phyloP scores from a whole-genome alignment of 352 stramenopile species.

The Phytopythium litorale region DNA sequence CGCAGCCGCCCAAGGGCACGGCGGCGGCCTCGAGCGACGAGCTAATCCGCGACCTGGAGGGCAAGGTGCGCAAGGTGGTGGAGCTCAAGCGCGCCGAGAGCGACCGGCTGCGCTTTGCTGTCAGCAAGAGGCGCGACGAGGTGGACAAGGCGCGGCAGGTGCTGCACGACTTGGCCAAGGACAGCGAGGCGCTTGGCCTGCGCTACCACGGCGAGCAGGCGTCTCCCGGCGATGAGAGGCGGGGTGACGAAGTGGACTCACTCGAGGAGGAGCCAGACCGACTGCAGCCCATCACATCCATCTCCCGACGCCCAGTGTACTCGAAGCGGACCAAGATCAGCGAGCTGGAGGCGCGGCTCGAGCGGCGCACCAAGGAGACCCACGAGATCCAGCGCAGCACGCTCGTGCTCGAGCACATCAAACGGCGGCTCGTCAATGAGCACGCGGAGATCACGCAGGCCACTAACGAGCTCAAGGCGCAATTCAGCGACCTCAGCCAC shows the following conservation, averaged over 20 bases:
- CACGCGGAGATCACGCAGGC: slow-evolving; percentile 39
- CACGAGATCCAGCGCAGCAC: slow-evolving; percentile 57
- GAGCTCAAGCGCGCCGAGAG: slow-evolving; percentile 75
- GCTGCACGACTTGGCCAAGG: slow-evolving; percentile 72
- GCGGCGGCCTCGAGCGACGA: slow-evolving; percentile 52
- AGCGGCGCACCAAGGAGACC: slow-evolving; percentile 50
- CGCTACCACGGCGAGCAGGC: slow-evolving; percentile 28
- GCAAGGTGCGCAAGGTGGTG: slow-evolving; percentile 74
- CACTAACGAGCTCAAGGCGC: slow-evolving; percentile 63
- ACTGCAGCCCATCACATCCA: slow-evolving; percentile 66
- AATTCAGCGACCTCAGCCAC: slow-evolving; percentile 56
- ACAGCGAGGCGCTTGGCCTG: slow-evolving; percentile 65
- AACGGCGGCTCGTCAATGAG: slow-evolving; percentile 61
- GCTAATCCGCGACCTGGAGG: slow-evolving; percentile 70
- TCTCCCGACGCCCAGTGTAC: slow-evolving; percentile 76
- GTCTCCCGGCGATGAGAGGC: background rate
- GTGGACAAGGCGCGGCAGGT: slow-evolving; percentile 56
- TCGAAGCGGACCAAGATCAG: slow-evolving; percentile 84
- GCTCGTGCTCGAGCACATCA: slow-evolving; percentile 79
- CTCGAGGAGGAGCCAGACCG: slow-evolving; percentile 48
- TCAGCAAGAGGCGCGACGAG: slow-evolving; percentile 66
- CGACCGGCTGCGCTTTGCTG: slow-evolving; percentile 65
- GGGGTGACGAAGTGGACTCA: slow-evolving; percentile 11
- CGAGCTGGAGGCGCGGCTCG: slow-evolving; percentile 61
- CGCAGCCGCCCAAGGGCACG: background rate